These are phyloP conservation scores for Hymenoscyphus occultus DNA, from an alignment of 2,329 filamentous ascomycete genomes.

Conservation along the genomic window DNA sequence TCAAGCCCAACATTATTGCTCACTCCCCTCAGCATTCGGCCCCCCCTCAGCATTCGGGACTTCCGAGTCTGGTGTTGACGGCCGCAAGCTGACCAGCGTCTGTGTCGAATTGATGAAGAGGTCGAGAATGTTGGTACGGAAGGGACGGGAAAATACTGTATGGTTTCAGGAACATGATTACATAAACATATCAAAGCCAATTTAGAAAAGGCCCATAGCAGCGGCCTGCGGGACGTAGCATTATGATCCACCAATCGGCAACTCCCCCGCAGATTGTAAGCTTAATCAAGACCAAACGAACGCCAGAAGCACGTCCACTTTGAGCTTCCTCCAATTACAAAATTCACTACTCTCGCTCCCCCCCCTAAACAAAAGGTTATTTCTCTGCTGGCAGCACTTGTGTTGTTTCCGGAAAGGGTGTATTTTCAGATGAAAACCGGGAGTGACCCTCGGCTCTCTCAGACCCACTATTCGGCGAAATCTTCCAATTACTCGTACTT, in stretches of 20 bases:
- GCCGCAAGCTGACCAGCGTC: background rate
- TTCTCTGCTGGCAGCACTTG: too few relatives aligned
- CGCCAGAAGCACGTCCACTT: background rate
- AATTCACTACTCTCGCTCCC: background rate
- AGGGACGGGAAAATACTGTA: background rate
- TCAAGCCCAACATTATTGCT: background rate
- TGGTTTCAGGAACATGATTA: constrained; percentile 1
- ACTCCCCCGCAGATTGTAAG: background rate
- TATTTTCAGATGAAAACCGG: too few relatives aligned
- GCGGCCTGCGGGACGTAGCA: background rate
- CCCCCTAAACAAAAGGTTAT: background rate
- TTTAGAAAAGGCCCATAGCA: background rate
- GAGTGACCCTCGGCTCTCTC: too few relatives aligned
- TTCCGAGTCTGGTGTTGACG: background rate
- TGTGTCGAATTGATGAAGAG: too few relatives aligned
- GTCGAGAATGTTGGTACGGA: background rate
- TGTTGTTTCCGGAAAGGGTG: too few relatives aligned
- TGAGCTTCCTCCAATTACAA: background rate
- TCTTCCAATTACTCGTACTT: too few relatives aligned
- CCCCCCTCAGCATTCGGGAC: background rate
- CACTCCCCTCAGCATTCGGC: background rate
- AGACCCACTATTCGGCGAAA: too few relatives aligned
- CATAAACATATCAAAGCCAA: background rate
- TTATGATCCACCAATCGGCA: background rate
- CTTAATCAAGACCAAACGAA: constrained; percentile 1